phyloP scores from a whole-genome alignment of 2,329 filamentous ascomycete genomes.

The Aspergillus felis region DNA sequence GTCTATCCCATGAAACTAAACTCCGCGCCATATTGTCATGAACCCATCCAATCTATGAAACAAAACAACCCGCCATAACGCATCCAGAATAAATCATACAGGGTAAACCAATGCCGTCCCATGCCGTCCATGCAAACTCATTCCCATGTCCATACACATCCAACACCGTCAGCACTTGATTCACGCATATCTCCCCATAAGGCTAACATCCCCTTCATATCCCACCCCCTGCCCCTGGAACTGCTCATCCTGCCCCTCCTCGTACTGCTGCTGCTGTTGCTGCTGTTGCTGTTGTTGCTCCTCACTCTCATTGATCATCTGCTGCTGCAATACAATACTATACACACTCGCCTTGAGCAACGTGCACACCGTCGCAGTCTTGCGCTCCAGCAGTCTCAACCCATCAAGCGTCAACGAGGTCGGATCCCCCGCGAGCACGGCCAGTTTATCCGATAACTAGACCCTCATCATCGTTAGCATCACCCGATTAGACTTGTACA shows the following conservation, averaged over 20 bases:
- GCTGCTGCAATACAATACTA: constrained; percentile 96
- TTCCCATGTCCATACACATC: constrained; percentile 3
- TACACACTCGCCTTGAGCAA: constrained; percentile 97
- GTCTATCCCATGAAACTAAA: constrained; percentile 8
- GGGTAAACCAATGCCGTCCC: constrained; percentile 5
- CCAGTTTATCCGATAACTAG: constrained; percentile 44
- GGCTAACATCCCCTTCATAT: constrained; percentile 23
- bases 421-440: constrained; percentile 59
- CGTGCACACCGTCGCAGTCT: constrained; percentile 92
- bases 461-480: neutral
- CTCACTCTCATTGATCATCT: constrained; percentile 67
- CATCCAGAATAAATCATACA: neutral
- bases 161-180: neutral
- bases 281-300: constrained; percentile 28
- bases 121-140: neutral
- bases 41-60: neutral
- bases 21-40: neutral
- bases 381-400: constrained; percentile 81
- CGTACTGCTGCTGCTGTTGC: constrained; percentile 8
- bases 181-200: constrained; percentile 14
- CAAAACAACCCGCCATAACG: neutral
- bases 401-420: constrained; percentile 73
- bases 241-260: constrained; percentile 19
- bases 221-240: constrained; percentile 18
- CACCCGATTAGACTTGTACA: neutral